phyloP scores from a whole-genome alignment of 1,284 basidiomycete species.

The Phenoliferia sp. region DNA sequence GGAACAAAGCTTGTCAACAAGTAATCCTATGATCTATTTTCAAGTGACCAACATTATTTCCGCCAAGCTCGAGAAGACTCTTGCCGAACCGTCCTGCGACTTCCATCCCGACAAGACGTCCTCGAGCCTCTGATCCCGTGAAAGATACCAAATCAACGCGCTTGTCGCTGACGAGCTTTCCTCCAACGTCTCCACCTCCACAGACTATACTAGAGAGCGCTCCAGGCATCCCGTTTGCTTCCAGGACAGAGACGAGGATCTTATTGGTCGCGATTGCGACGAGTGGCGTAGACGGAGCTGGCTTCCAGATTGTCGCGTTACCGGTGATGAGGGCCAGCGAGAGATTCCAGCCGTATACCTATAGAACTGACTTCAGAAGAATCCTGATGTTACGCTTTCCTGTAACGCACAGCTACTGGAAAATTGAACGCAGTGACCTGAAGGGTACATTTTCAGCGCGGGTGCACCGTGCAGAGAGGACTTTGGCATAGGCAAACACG shows the following conservation, averaged over 20 bases:
- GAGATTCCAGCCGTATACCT: constrained; percentile 64
- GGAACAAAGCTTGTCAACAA: background rate
- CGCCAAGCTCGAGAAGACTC: constrained; percentile 74
- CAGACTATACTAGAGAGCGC: constrained; percentile 77
- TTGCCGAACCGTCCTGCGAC: constrained; percentile 80
- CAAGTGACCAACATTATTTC: constrained; percentile 60
- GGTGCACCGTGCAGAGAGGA: no score
- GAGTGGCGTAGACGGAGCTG: constrained; percentile 74
- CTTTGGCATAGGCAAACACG: background rate
- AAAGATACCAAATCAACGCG: constrained; percentile 74
- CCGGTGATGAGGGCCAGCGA: constrained; percentile 82
- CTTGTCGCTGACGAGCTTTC: constrained; percentile 65
- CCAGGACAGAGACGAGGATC: constrained; percentile 73
- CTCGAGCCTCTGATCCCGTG: constrained; percentile 85
- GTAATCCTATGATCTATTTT: background rate
- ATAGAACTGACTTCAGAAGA: background rate
- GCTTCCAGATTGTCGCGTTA: constrained; percentile 93
- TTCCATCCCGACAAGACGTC: constrained; percentile 71
- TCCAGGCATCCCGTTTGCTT: constrained; percentile 73
- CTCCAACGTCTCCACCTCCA: constrained; percentile 75
- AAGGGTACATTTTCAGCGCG: no score
- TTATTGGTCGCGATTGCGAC: constrained; percentile 58
- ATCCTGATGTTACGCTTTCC: background rate
- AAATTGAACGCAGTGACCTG: constrained; percentile 83
- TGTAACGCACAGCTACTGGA: constrained; percentile 59